Evolutionary conservation across 2,329 filamentous ascomycete genomes (phyloP), one percentile per base, ranked within the genome.

Genomic region (Cladosporium oxysporum): DNA sequence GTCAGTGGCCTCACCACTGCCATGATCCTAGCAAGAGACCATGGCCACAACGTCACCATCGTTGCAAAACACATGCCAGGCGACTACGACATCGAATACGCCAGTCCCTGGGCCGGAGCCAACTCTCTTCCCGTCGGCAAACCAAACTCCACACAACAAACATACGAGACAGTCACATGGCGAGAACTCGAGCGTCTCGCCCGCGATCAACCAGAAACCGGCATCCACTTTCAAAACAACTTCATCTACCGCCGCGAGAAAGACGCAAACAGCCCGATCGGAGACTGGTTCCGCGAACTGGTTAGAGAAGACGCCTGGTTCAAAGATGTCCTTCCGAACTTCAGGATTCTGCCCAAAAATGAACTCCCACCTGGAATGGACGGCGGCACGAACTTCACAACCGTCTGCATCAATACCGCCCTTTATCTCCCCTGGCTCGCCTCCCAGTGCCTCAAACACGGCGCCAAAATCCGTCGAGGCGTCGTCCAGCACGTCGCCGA

Each of bases 1-100:
- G 87, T 91, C 6, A 82, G 86, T 35, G 88, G 88, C 29, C 81
- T 91, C 62, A 90, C 88, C 2, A 89, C 87, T 1, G 88, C 88
- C 41, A 80, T 89, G 28, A 78, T 87, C 18, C 79, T 90, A 16
- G 88, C 88, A 14, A 82, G 82, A 66, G 83, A 87, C 71, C 77
- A 80, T 5, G 73, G 78, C 12, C 84, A 88, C 70, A 80, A 82
- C 29, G 79, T 96, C 69, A 93, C 91, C 0, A 82, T 96, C 41
- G 82, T 92, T 35, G 90, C 92, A 5, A 96, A 94, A 75, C 91
- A 96, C 76, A 95, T 97, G 90, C 93, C 93, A 0, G 93, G 93
- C 41, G 93, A 97, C 80, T 95, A 94, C 78, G 91, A 94, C 70
- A 90, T 93, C 71, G 90, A 96, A 82, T 97, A 97, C 77, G 89